These are phyloP conservation scores for Mycothermus thermophilus DNA, from an alignment of 495 filamentous ascomycete genomes.

Conservation along the genomic window DNA sequence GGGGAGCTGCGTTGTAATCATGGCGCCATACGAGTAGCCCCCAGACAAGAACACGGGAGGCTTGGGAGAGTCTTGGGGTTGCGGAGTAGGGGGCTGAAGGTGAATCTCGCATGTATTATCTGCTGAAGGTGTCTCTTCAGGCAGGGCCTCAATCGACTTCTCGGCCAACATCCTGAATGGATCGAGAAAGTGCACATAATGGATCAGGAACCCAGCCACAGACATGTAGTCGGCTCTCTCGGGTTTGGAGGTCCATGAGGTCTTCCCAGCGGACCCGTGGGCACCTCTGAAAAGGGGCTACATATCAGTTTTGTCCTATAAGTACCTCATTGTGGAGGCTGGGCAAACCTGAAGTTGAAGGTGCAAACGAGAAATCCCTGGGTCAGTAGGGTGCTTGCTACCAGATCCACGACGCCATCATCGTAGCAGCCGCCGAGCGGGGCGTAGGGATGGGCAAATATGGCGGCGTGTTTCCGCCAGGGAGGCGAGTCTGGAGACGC, in stretches of 20 bases:
- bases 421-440: conserved; percentile 76
- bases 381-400: conserved; percentile 48
- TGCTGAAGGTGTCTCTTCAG: no score
- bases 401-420: conserved; percentile 56
- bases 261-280: conserved; percentile 55
- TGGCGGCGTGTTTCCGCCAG: conserved; percentile 46
- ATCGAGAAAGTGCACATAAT: conserved; percentile 47
- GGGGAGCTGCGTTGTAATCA: conserved; percentile 64
- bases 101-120: conserved; percentile 1
- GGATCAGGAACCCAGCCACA: conserved; percentile 59
- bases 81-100: conserved; percentile 5
- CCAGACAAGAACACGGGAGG: conserved; percentile 42
- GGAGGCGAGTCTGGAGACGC: conserved; percentile 14
- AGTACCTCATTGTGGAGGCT: no score
- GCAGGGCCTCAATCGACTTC: no score
- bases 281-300: conserved; percentile 49
- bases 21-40: conserved; percentile 86
- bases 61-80: background rate
- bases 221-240: conserved; percentile 73
- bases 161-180: conserved; percentile 5
- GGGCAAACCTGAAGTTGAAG: conserved; percentile 87
- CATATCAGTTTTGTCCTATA: conserved; percentile 1
- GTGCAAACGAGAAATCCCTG: conserved; percentile 65
- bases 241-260: conserved; percentile 71
- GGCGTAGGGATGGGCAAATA: conserved; percentile 86